These are phyloP conservation scores for Colletotrichum orbiculare DNA, from an alignment of 2,329 filamentous ascomycete species.

Conservation along the genomic window DNA sequence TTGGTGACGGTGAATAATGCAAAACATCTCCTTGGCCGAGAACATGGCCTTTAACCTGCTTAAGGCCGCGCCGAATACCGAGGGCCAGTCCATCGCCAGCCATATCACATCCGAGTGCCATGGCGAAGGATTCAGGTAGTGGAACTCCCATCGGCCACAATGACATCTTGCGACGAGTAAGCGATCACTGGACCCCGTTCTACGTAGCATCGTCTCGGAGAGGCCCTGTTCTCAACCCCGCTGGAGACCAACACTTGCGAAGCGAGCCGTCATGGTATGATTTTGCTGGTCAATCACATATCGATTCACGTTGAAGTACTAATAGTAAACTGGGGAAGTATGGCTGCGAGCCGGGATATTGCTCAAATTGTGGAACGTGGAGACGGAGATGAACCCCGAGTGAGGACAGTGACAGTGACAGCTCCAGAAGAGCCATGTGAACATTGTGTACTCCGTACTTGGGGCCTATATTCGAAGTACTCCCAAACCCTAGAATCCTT, in stretches of 20 bases:
- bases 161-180: background rate
- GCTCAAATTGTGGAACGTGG: too few relatives aligned
- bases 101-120: background rate
- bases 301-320: too few relatives aligned
- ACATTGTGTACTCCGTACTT: too few relatives aligned
- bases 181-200: background rate
- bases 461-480: too few relatives aligned
- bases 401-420: too few relatives aligned
- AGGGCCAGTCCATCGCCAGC: too few relatives aligned
- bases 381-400: too few relatives aligned
- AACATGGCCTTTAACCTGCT: background rate
- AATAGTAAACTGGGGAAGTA: background rate
- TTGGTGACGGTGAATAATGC: background rate
- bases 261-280: background rate
- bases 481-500: too few relatives aligned
- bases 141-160: background rate
- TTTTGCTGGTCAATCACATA: too few relatives aligned
- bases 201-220: constrained; percentile 5
- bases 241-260: background rate
- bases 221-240: background rate
- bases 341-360: too few relatives aligned
- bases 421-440: too few relatives aligned
- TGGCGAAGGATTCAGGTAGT: background rate
- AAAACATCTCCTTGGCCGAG: background rate
- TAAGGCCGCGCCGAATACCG: too few relatives aligned